Conservation (phyloP, 176 grass and related monocot species). For the Pontederia crassipes region DNA sequence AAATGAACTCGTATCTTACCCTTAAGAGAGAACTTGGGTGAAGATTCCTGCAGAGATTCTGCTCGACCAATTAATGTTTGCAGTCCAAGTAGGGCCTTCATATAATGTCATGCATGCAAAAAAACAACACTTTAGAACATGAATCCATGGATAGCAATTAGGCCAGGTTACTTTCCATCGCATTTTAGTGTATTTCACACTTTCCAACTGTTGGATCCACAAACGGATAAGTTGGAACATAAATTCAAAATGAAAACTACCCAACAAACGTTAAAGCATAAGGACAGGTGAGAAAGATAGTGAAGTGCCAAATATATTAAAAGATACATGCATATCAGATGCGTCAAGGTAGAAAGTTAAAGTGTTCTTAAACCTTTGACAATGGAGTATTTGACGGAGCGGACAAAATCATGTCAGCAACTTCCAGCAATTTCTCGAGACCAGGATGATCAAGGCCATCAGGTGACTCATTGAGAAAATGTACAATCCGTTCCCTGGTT, state of each 20-base stretch:
- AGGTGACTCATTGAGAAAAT: constrained; percentile 68
- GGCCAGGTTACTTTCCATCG: too few relatives aligned
- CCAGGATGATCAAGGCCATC: constrained; percentile 45
- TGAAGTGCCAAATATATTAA: too few relatives aligned
- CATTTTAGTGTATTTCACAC: too few relatives aligned
- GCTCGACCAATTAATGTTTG: constrained; percentile 64
- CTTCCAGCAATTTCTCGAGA: constrained; percentile 61
- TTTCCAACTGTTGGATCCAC: background rate
- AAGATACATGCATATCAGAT: too few relatives aligned
- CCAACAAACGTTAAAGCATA: background rate
- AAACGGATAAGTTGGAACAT: constrained; percentile 5
- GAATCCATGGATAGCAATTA: too few relatives aligned
- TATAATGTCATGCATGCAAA: constrained; percentile 17
- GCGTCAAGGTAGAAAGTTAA: too few relatives aligned
- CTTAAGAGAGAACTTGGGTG: constrained; percentile 59
- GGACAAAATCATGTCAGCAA: constrained; percentile 51
- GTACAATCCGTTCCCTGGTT: constrained; percentile 46
- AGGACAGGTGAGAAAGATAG: background rate
- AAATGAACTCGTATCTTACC: constrained; percentile 27
- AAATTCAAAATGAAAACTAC: background rate
- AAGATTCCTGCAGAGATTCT: constrained; percentile 82
- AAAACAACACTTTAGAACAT: background rate
- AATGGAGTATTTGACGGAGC: constrained; percentile 47
- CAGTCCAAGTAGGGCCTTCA: constrained; percentile 74
- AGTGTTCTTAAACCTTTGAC: constrained; percentile 40